phyloP scores from a whole-genome alignment of 23 red algal genomes.

The Gracilaria caudata region DNA sequence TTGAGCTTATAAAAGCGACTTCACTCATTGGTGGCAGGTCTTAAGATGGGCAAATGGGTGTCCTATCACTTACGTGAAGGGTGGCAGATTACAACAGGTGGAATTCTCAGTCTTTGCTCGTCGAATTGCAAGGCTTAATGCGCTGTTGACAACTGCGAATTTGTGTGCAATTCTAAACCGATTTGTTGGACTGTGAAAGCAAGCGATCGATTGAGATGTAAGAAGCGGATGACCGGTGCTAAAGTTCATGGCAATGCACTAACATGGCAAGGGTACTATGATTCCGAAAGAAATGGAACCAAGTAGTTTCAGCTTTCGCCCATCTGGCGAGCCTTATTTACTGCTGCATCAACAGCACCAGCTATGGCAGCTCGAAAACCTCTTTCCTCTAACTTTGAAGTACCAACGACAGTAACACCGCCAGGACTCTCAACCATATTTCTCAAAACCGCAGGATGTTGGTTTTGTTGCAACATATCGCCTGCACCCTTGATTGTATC shows the following conservation, averaged over 20 bases:
- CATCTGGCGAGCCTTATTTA: conserved; percentile 52
- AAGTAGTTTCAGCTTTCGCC: conserved; percentile 14
- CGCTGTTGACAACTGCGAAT: no score
- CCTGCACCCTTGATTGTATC: conserved; percentile 77
- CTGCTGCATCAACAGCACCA: conserved; percentile 71
- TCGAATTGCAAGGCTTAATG: no score
- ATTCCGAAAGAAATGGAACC: neutral
- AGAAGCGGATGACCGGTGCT: no score
- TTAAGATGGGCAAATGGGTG: no score
- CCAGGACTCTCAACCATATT: conserved; percentile 87
- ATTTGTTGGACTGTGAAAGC: no score
- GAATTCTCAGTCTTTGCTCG: no score
- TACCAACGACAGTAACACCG: conserved; percentile 82
- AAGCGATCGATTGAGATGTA: no score
- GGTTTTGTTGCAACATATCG: conserved; percentile 13
- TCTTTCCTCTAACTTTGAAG: conserved; percentile 57
- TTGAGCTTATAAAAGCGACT: neutral
- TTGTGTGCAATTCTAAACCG: no score
- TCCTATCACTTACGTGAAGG: no score
- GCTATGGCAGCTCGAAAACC: conserved; percentile 63
- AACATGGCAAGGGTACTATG: neutral
- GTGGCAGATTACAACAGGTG: no score
- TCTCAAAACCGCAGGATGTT: conserved; percentile 77
- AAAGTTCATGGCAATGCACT: no score
- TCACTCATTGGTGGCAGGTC: no score